phyloP scores from a whole-genome alignment of 768 basidiomycete species.

The Termitomyces eurrhizus region DNA sequence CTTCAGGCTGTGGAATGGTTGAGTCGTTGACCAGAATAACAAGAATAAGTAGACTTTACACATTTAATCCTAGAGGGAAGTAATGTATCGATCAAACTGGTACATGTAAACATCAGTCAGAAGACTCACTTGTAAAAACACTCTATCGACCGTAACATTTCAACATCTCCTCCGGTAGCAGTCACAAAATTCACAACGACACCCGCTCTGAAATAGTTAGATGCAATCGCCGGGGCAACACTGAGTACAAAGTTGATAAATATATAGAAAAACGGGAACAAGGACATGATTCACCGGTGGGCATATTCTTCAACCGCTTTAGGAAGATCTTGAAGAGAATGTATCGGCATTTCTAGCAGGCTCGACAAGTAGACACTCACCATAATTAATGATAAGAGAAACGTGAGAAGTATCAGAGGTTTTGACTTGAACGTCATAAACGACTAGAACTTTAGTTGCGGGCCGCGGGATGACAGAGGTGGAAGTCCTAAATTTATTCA shows the following conservation, averaged over 20 bases:
- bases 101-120: not conserved
- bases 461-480: conserved; percentile 57
- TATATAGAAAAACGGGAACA: not conserved
- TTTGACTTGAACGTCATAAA: conserved; percentile 94
- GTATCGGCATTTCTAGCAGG: not conserved
- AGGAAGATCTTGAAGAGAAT: conserved; percentile 62
- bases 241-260: conserved; percentile 31
- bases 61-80: conserved; percentile 1
- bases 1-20: conserved; percentile 1
- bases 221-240: conserved; percentile 84
- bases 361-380: conserved; percentile 30
- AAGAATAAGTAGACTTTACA: not conserved
- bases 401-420: conserved; percentile 85
- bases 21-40: not conserved
- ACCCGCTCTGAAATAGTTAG: conserved; percentile 81
- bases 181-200: conserved; percentile 97
- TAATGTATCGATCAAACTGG: not conserved
- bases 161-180: conserved; percentile 95
- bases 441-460: conserved; percentile 74
- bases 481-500: conserved; percentile 78
- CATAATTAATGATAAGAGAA: conserved; percentile 94
- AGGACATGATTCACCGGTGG: conserved; percentile 58
- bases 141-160: conserved; percentile 97
- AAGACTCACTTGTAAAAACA: conserved; percentile 53
- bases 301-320: conserved; percentile 98